Conservation (phyloP, 2,329 filamentous ascomycete genomes). For the Gyromitra esculenta region DNA sequence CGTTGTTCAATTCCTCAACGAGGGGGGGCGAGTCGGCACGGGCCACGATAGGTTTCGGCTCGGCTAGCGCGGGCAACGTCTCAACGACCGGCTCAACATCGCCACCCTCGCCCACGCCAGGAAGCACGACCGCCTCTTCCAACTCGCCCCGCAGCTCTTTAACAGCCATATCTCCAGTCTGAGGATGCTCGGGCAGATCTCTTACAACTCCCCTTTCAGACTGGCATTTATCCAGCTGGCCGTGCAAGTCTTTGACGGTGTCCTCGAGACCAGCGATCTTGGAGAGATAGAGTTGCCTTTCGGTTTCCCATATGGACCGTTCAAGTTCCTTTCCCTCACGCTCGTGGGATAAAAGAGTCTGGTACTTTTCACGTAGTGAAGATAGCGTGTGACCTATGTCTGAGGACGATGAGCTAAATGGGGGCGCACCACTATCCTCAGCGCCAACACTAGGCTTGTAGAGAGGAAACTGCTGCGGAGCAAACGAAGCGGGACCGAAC, state of each 20-base stretch:
- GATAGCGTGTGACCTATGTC: slow-evolving; percentile 34
- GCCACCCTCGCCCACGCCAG: neutral
- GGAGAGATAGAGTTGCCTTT: slow-evolving; percentile 35
- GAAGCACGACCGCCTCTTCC: slow-evolving; percentile 9
- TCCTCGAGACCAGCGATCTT: slow-evolving; percentile 32
- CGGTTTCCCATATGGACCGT: slow-evolving; percentile 45
- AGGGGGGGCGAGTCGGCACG: slow-evolving; percentile 38
- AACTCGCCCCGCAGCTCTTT: slow-evolving; percentile 26
- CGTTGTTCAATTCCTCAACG: slow-evolving; percentile 23
- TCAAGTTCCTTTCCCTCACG: slow-evolving; percentile 43
- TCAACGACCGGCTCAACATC: slow-evolving; percentile 30
- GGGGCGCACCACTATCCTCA: slow-evolving; percentile 32
- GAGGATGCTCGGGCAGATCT: slow-evolving; percentile 13
- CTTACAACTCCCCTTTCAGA: slow-evolving; percentile 11
- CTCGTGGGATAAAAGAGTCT: slow-evolving; percentile 40
- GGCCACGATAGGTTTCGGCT: slow-evolving; percentile 10
- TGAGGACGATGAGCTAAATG: slow-evolving; percentile 38
- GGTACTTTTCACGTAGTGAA: slow-evolving; percentile 47
- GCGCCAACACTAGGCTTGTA: slow-evolving; percentile 20
- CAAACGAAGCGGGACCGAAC: slow-evolving; percentile 31
- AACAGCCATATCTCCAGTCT: slow-evolving; percentile 5
- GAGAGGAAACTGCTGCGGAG: slow-evolving; percentile 28
- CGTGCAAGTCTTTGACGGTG: slow-evolving; percentile 29
- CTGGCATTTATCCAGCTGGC: slow-evolving; percentile 31
- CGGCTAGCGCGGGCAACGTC: slow-evolving; percentile 18